Evolutionary conservation across 2,329 filamentous ascomycete species (phyloP).

Genomic region (Nothopassalora personata): DNA sequence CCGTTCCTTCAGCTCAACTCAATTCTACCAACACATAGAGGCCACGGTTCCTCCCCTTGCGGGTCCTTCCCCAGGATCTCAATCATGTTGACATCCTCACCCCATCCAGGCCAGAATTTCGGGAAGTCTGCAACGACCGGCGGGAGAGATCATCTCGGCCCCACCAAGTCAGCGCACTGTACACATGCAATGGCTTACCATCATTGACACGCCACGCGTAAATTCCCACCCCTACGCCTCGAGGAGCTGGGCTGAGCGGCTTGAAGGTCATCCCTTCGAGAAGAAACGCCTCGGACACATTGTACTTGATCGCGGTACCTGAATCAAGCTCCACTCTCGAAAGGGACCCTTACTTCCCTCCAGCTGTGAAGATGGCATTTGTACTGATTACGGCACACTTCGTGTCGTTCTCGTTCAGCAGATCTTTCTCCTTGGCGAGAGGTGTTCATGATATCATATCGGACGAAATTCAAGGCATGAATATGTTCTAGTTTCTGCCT

Average conservation of each 20-base stretch:
- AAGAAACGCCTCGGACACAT: background rate
- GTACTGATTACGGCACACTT: constrained; percentile 1
- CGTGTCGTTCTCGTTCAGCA: background rate
- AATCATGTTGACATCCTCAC: background rate
- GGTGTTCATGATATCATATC: background rate
- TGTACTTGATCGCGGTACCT: background rate
- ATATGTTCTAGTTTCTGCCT: background rate
- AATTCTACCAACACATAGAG: constrained; percentile 1
- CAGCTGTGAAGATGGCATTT: constrained; percentile 1
- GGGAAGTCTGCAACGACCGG: constrained; percentile 1
- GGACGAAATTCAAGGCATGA: background rate
- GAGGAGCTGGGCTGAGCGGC: background rate
- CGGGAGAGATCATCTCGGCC: background rate
- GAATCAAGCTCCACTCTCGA: constrained; percentile 1
- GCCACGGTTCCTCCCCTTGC: background rate
- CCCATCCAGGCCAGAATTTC: background rate
- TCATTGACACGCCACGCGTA: background rate
- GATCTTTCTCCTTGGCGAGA: background rate
- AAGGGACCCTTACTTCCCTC: background rate
- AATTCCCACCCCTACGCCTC: background rate
- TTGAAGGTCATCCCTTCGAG: background rate
- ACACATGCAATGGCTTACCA: background rate
- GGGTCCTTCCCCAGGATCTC: background rate
- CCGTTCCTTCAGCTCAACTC: background rate
- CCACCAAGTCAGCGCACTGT: background rate